Evolutionary conservation across 768 basidiomycete genomes (phyloP).

Genomic region (Rhodosporidiobolus odoratus): DNA sequence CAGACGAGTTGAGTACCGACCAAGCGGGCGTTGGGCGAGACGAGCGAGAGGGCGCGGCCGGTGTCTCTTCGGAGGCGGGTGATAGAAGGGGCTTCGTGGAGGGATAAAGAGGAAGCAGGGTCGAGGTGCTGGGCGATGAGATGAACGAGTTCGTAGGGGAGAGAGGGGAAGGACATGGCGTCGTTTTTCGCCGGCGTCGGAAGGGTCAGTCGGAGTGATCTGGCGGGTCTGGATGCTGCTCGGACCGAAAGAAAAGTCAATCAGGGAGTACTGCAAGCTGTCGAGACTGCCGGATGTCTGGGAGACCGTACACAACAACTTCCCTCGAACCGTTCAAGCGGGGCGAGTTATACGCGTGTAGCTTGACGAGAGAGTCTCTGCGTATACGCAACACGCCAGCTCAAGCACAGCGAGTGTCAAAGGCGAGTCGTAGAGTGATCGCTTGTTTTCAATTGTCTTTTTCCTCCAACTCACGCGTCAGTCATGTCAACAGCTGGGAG

Average conservation of each 20-base stretch:
- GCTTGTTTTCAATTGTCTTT: background rate
- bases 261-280: too few relatives aligned
- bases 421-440: background rate
- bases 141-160: slow-evolving; percentile 13
- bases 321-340: too few relatives aligned
- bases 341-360: too few relatives aligned
- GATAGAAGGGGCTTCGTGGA: background rate
- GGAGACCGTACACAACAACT: too few relatives aligned
- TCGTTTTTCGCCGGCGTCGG: background rate
- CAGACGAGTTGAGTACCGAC: background rate
- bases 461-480: background rate
- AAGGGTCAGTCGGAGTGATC: background rate
- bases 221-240: background rate
- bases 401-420: background rate
- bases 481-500: slow-evolving; percentile 22
- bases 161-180: background rate
- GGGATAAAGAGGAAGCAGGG: background rate
- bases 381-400: too few relatives aligned
- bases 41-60: slow-evolving; percentile 6
- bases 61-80: background rate
- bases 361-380: too few relatives aligned
- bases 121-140: slow-evolving; percentile 10
- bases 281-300: too few relatives aligned
- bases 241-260: background rate
- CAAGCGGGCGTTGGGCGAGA: background rate